Conservation (phyloP, 805 yeast species). For the Metschnikowia anglica region DNA sequence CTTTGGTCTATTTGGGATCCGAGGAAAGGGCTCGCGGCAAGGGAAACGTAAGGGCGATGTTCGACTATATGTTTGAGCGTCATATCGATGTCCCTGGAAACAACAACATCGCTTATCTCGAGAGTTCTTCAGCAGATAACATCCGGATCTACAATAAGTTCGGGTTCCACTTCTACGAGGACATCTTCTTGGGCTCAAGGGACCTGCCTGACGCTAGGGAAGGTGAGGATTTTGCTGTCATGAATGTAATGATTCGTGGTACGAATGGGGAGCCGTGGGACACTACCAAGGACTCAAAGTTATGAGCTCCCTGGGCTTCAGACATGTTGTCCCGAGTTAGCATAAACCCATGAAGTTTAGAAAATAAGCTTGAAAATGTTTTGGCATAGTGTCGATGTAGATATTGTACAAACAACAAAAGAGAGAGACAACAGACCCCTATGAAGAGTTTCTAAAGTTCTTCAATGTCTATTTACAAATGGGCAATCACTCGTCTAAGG, state of each 20-base stretch:
- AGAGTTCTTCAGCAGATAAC: conserved; percentile 46
- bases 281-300: conserved; percentile 11
- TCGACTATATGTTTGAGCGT: conserved; percentile 48
- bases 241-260: conserved; percentile 47
- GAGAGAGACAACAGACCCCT: too few species aligned
- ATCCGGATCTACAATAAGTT: conserved; percentile 54
- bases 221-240: conserved; percentile 41
- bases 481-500: conserved; percentile 38
- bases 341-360: too few species aligned
- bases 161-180: conserved; percentile 50
- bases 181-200: conserved; percentile 45
- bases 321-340: too few species aligned
- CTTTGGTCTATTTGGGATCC: conserved; percentile 49
- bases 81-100: conserved; percentile 42
- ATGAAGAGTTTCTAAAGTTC: too few species aligned
- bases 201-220: conserved; percentile 26
- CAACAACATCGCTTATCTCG: conserved; percentile 46
- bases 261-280: conserved; percentile 35
- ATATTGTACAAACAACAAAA: too few species aligned
- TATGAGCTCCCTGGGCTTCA: conserved; percentile 5
- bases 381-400: too few species aligned
- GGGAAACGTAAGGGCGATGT: conserved; percentile 52
- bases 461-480: background rate
- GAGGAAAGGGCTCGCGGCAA: conserved; percentile 50
- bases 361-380: too few species aligned